Percentiles rank a stretch among this genome's conserved stretches.
Evolutionary conservation across 2,329 filamentous ascomycete genomes (phyloP).

Genomic region (Verticillium alfalfae): DNA sequence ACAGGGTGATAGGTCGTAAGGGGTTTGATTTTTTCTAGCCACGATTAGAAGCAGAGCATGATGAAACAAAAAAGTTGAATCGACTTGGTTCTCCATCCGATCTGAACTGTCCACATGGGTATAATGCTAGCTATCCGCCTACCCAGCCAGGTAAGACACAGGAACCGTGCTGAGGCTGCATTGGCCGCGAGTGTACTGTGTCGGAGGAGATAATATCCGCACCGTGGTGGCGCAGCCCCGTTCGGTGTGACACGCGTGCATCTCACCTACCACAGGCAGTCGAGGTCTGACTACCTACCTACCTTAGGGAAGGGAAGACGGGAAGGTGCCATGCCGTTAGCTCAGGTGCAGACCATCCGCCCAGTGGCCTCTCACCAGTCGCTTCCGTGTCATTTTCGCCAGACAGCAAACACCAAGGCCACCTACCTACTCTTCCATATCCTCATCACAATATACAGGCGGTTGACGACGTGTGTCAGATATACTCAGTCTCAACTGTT

Average conservation of each 20-base stretch:
- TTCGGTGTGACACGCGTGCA: background rate
- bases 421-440: background rate
- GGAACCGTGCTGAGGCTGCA: no score
- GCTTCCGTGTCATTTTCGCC: background rate
- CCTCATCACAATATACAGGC: background rate
- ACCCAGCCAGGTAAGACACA: no score
- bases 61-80: background rate
- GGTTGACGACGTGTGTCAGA: background rate
- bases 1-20: background rate
- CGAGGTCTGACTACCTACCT: background rate
- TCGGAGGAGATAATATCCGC: background rate
- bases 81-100: background rate
- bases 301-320: background rate
- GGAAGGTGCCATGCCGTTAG: background rate
- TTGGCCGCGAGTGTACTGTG: background rate
- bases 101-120: no score
- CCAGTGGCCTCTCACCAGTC: background rate
- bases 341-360: background rate
- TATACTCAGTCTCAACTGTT: background rate
- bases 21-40: constrained; percentile 1
- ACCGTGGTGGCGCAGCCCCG: background rate
- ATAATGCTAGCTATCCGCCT: no score
- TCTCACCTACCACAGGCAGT: background rate
- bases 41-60: constrained; percentile 4
- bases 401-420: background rate